phyloP scores from a whole-genome alignment of 225 moss, liverwort and hornwort genomes.

The Polytrichum commune region DNA sequence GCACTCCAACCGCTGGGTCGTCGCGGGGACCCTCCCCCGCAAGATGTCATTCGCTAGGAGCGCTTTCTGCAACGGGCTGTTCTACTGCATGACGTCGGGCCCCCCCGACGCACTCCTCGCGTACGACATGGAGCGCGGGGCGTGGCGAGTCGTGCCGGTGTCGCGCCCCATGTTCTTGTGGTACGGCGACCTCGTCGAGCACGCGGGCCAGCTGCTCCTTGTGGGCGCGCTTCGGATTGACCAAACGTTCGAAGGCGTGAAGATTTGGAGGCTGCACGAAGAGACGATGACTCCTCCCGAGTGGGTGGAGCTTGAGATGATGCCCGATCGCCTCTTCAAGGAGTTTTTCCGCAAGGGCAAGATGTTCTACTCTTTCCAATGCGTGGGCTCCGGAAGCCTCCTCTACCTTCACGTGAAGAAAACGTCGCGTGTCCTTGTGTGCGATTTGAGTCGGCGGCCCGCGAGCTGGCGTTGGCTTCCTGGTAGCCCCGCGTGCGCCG shows the following conservation, averaged over 20 bases:
- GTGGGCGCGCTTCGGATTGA: slow-evolving; percentile 49
- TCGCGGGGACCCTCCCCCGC: slow-evolving; percentile 46
- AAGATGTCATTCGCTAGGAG: slow-evolving; percentile 63
- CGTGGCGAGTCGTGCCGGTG: slow-evolving; percentile 49
- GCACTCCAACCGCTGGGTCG: slow-evolving; percentile 38
- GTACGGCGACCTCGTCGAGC: slow-evolving; percentile 58
- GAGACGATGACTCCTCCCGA: slow-evolving; percentile 26
- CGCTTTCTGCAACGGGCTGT: slow-evolving; percentile 48
- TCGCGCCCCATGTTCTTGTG: slow-evolving; percentile 45
- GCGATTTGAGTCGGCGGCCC: slow-evolving; percentile 37
- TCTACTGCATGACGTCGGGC: slow-evolving; percentile 62
- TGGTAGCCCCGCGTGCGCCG: slow-evolving; percentile 47
- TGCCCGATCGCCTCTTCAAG: slow-evolving; percentile 57
- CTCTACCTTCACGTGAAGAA: slow-evolving; percentile 64
- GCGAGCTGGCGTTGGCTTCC: slow-evolving; percentile 54
- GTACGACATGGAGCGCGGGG: slow-evolving; percentile 36
- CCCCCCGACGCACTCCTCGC: slow-evolving; percentile 59
- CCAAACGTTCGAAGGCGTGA: slow-evolving; percentile 55
- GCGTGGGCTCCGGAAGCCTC: slow-evolving; percentile 48
- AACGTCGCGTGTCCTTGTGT: slow-evolving; percentile 48
- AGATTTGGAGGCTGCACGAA: slow-evolving; percentile 53
- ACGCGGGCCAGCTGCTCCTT: slow-evolving; percentile 36
- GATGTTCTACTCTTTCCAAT: slow-evolving; percentile 64
- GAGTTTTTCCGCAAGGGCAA: slow-evolving; percentile 56
- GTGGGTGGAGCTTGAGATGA: slow-evolving; percentile 45